Conservation (phyloP, 1,284 basidiomycete genomes). For the Ceratobasidium sp. region DNA sequence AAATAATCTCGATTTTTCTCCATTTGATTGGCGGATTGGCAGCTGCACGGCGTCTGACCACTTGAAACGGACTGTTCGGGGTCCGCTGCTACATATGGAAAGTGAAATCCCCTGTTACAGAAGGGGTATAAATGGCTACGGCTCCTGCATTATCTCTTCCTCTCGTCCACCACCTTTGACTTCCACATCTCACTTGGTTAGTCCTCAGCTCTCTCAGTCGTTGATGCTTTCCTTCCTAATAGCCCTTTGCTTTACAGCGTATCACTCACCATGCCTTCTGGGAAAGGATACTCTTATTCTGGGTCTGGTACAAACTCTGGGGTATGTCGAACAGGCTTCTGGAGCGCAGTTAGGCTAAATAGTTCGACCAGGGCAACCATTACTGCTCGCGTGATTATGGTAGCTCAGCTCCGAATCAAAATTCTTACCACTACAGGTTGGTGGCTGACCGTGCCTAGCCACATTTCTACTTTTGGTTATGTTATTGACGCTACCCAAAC, state of each 20-base stretch:
- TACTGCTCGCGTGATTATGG: constrained; percentile 48
- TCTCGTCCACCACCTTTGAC: constrained; percentile 19
- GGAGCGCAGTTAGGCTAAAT: neutral
- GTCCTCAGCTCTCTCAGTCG: neutral
- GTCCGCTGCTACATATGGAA: constrained; percentile 11
- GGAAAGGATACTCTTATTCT: constrained; percentile 40
- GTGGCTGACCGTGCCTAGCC: neutral
- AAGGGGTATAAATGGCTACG: neutral
- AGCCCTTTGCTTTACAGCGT: neutral
- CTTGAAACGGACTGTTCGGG: neutral
- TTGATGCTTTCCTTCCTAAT: neutral
- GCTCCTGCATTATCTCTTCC: neutral
- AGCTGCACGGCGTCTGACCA: too few relatives aligned
- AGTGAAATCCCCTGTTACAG: neutral
- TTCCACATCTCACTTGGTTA: neutral
- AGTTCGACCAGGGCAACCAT: constrained; percentile 41
- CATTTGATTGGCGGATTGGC: neutral
- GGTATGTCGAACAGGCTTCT: neutral
- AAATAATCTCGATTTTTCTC: neutral
- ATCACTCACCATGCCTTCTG: constrained; percentile 15
- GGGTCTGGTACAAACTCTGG: constrained; percentile 29
- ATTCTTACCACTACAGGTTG: constrained; percentile 44
- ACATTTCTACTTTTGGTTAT: too few relatives aligned
- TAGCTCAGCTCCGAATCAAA: constrained; percentile 42
- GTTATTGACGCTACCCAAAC: neutral